Evolutionary conservation across 768 basidiomycete species (phyloP).

Genomic region (Lentinula raphanica): DNA sequence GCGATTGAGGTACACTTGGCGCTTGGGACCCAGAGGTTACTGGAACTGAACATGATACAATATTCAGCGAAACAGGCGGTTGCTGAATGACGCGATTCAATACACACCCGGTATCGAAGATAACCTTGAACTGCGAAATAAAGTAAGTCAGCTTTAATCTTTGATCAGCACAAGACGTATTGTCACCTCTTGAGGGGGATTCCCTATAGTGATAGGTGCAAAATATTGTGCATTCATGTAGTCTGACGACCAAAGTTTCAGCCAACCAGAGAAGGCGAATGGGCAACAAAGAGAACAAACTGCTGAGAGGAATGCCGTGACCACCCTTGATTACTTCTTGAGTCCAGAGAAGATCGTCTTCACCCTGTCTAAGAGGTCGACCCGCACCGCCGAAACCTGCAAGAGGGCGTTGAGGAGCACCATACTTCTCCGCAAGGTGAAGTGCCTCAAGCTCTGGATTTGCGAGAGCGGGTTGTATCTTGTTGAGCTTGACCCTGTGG

Average conservation of each 20-base stretch:
- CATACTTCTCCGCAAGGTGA: constrained; percentile 94
- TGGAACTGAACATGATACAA: constrained; percentile 44
- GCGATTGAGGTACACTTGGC: constrained; percentile 78
- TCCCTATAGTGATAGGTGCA: constrained; percentile 79
- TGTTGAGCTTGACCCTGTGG: constrained; percentile 87
- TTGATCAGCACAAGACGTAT: neutral
- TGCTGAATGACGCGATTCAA: neutral
- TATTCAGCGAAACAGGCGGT: constrained; percentile 3
- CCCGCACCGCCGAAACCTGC: constrained; percentile 72
- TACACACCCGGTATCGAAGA: constrained; percentile 82
- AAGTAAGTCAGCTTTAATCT: constrained; percentile 1
- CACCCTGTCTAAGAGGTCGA: constrained; percentile 45
- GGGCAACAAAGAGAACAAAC: constrained; percentile 46
- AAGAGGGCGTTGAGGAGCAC: constrained; percentile 51
- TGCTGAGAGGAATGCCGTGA: constrained; percentile 83
- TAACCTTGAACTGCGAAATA: constrained; percentile 73
- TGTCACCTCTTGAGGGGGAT: constrained; percentile 69
- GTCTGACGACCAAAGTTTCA: constrained; percentile 43
- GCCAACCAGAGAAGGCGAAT: neutral
- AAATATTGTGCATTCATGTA: constrained; percentile 99
- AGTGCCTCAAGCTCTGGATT: constrained; percentile 70
- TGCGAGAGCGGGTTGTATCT: constrained; percentile 58
- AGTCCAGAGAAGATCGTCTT: constrained; percentile 72
- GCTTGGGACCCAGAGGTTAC: constrained; percentile 94
- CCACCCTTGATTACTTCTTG: constrained; percentile 74